phyloP scores from a whole-genome alignment of 2,329 filamentous ascomycete species.

The Diaporthe batatas region DNA sequence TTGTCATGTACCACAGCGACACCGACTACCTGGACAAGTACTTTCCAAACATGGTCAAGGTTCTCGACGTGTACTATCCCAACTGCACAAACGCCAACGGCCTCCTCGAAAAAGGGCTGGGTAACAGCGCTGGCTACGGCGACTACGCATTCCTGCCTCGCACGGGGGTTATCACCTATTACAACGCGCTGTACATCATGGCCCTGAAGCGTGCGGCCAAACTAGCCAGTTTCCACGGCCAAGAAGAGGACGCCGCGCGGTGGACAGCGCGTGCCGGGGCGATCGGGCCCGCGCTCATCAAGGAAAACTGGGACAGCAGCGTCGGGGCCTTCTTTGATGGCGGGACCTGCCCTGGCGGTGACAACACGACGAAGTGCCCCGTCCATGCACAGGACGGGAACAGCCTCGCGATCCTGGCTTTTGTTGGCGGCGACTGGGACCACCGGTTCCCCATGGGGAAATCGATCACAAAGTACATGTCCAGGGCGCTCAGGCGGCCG shows the following conservation, averaged over 20 bases:
- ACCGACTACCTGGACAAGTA: constrained; percentile 56
- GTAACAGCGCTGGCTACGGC: constrained; percentile 60
- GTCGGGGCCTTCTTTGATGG: constrained; percentile 63
- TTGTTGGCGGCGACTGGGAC: constrained; percentile 49
- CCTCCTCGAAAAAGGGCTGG: constrained; percentile 52
- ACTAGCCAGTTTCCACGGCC: constrained; percentile 53
- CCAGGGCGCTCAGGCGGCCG: constrained; percentile 50
- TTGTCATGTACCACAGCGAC: constrained; percentile 65
- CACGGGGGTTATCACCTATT: constrained; percentile 63
- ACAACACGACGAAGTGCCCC: constrained; percentile 46
- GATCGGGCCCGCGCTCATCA: constrained; percentile 54
- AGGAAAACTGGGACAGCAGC: constrained; percentile 56
- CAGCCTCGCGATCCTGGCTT: constrained; percentile 59
- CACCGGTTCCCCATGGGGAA: constrained; percentile 48
- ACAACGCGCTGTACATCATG: constrained; percentile 64
- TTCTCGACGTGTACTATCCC: constrained; percentile 62
- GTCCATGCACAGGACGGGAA: constrained; percentile 67
- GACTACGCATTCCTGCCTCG: constrained; percentile 66
- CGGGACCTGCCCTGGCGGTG: constrained; percentile 44
- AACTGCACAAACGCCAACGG: constrained; percentile 53
- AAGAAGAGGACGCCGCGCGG: constrained; percentile 51
- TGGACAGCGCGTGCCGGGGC: constrained; percentile 56
- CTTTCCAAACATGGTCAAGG: constrained; percentile 56
- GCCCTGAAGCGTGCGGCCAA: constrained; percentile 59
- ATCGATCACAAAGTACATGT: constrained; percentile 54